These are phyloP conservation scores for Didymosphaeria variabile DNA, from an alignment of 2,329 filamentous ascomycete genomes.

Conservation along the genomic window DNA sequence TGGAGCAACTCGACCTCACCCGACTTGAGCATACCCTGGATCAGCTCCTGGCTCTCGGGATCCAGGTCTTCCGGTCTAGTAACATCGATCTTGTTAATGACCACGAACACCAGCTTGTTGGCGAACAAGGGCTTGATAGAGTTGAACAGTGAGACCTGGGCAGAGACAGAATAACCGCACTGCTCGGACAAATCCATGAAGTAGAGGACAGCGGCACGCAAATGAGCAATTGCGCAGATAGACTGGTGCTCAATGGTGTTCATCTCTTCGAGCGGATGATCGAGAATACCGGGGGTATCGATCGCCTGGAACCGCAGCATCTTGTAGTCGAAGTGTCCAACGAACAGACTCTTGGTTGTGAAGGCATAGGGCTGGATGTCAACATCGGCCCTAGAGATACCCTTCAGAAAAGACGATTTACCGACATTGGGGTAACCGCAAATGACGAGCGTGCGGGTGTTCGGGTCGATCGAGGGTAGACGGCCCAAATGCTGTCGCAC, in stretches of 20 bases:
- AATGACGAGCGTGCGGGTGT: slow-evolving; percentile 93
- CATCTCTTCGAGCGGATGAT: slow-evolving; percentile 98
- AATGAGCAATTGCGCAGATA: slow-evolving; percentile 96
- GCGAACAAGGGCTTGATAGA: slow-evolving; percentile 96
- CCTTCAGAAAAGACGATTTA: slow-evolving; percentile 95
- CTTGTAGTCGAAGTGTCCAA: slow-evolving; percentile 98
- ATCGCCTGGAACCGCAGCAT: slow-evolving; percentile 90
- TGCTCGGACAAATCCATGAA: slow-evolving; percentile 98
- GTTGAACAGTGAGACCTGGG: slow-evolving; percentile 94
- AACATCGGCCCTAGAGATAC: slow-evolving; percentile 91
- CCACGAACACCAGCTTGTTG: slow-evolving; percentile 96
- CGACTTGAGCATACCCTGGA: slow-evolving; percentile 82
- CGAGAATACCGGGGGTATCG: slow-evolving; percentile 97
- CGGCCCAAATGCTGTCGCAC: slow-evolving; percentile 96
- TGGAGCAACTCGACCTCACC: slow-evolving; percentile 93
- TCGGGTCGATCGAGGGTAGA: slow-evolving; percentile 98
- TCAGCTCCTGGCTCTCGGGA: slow-evolving; percentile 75
- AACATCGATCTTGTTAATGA: slow-evolving; percentile 98
- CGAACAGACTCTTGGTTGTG: slow-evolving; percentile 96
- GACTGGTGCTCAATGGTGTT: slow-evolving; percentile 99
- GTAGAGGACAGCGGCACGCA: slow-evolving; percentile 93
- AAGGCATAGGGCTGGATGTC: slow-evolving; percentile 98
- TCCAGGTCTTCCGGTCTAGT: slow-evolving; percentile 87
- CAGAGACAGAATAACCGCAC: slow-evolving; percentile 91
- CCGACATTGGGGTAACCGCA: slow-evolving; percentile 94